Evolutionary conservation across 352 stramenopile species (phyloP).

Genomic region (Paralagenidium karlingii): DNA sequence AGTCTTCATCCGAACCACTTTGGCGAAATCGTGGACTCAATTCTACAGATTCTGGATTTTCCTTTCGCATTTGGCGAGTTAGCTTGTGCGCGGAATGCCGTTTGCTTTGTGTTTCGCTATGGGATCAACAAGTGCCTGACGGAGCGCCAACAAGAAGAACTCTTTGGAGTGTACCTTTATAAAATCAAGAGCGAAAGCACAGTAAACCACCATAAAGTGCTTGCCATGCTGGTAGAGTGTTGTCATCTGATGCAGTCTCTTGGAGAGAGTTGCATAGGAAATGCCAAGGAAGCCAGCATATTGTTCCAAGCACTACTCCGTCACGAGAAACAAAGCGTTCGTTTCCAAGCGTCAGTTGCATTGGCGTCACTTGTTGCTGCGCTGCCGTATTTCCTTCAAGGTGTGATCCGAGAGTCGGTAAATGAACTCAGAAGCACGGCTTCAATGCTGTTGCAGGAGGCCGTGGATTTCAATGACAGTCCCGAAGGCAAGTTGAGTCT

Average conservation of each 20-base stretch:
- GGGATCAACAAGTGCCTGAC: conserved; percentile 42
- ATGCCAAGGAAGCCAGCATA: conserved; percentile 20
- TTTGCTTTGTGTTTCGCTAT: conserved; percentile 62
- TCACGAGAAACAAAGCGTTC: conserved; percentile 67
- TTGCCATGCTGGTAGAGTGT: conserved; percentile 42
- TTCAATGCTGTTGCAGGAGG: no score
- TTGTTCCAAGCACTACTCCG: conserved; percentile 27
- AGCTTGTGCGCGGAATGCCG: conserved; percentile 62
- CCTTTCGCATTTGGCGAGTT: conserved; percentile 58
- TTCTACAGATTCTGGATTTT: conserved; percentile 54
- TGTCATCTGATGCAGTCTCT: conserved; percentile 59
- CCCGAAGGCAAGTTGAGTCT: conserved; percentile 44
- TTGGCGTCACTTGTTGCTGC: conserved; percentile 47
- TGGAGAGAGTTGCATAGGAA: conserved; percentile 37
- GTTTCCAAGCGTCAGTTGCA: conserved; percentile 50
- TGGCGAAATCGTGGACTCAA: conserved; percentile 47
- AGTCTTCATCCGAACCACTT: conserved; percentile 30
- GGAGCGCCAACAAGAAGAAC: conserved; percentile 48
- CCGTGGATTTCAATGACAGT: conserved; percentile 5
- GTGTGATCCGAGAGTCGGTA: conserved; percentile 23
- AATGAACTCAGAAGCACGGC: no score
- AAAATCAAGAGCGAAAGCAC: conserved; percentile 26
- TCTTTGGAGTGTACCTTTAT: conserved; percentile 47
- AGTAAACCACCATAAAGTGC: conserved; percentile 52
- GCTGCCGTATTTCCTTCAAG: conserved; percentile 49